Percentiles rank a stretch among this genome's conserved stretches.
Evolutionary conservation across 2,329 filamentous ascomycete genomes (phyloP).

Genomic region (Exophiala mesophila): DNA sequence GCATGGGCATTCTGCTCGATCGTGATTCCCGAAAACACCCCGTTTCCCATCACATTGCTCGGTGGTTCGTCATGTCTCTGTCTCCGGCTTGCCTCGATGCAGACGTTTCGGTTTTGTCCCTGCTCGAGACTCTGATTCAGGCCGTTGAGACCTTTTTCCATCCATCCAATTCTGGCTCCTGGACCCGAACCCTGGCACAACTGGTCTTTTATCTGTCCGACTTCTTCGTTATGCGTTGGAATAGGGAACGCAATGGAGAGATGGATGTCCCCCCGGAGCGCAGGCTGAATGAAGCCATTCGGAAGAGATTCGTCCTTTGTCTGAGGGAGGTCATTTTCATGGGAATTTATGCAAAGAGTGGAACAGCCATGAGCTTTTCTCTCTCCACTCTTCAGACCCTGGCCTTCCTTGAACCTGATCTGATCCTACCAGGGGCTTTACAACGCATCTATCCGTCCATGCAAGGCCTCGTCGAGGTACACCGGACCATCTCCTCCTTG

Average conservation of each 20-base stretch:
- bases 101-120: slow-evolving; percentile 74
- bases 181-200: slow-evolving; percentile 87
- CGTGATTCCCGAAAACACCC: slow-evolving; percentile 93
- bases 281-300: slow-evolving; percentile 72
- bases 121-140: slow-evolving; percentile 85
- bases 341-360: slow-evolving; percentile 96
- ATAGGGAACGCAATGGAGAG: slow-evolving; percentile 87
- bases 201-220: slow-evolving; percentile 89
- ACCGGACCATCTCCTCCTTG: slow-evolving; percentile 89
- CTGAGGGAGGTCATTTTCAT: slow-evolving; percentile 93
- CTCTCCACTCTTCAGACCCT: slow-evolving; percentile 84
- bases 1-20: slow-evolving; percentile 79
- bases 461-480: slow-evolving; percentile 93
- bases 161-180: slow-evolving; percentile 87
- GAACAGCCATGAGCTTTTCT: slow-evolving; percentile 84
- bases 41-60: slow-evolving; percentile 81
- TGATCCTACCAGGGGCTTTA: slow-evolving; percentile 87
- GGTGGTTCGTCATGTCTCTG: slow-evolving; percentile 88
- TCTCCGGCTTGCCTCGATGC: slow-evolving; percentile 75
- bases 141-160: slow-evolving; percentile 98
- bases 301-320: slow-evolving; percentile 81
- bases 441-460: slow-evolving; percentile 96
- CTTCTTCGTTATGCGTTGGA: slow-evolving; percentile 97
- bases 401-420: slow-evolving; percentile 81
- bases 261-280: slow-evolving; percentile 78